Evolutionary conservation across 2,329 filamentous ascomycete genomes (phyloP).

Genomic region (Xylariaceae sp.): DNA sequence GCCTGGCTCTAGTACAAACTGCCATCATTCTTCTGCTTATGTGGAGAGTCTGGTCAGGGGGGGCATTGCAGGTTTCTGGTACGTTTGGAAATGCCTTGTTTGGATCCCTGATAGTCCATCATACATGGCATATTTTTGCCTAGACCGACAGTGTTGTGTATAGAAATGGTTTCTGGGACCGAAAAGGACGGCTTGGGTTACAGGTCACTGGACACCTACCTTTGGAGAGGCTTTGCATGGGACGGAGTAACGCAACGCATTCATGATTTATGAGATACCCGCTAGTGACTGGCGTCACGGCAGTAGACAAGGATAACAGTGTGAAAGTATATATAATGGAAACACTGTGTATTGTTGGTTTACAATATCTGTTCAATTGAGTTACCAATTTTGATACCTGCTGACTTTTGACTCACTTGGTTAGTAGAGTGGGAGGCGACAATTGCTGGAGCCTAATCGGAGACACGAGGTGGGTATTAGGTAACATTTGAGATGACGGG

Average conservation of each 20-base stretch:
- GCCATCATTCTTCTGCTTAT: constrained; percentile 23
- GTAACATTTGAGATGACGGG: too few species aligned
- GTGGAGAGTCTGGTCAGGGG: constrained; percentile 28
- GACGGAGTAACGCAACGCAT: constrained; percentile 11
- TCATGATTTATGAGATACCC: constrained; percentile 13
- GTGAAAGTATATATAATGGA: constrained; percentile 4
- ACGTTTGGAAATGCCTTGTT: constrained; percentile 28
- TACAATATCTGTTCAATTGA: too few species aligned
- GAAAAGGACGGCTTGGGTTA: background rate
- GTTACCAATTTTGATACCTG: too few species aligned
- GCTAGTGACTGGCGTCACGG: constrained; percentile 1
- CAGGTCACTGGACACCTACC: background rate
- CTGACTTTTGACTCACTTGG: too few species aligned
- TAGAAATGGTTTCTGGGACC: background rate
- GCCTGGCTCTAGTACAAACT: constrained; percentile 25
- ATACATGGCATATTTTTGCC: constrained; percentile 29
- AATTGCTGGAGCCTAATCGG: too few species aligned
- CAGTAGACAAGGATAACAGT: background rate
- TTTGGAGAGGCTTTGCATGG: constrained; percentile 11
- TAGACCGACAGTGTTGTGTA: constrained; percentile 3
- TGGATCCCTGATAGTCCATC: constrained; percentile 27
- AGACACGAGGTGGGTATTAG: too few species aligned
- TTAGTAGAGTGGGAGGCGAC: too few species aligned
- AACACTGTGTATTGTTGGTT: background rate
- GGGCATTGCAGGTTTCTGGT: constrained; percentile 16